phyloP scores from a whole-genome alignment of 2,329 filamentous ascomycete genomes.

The Juglanconis sp. region DNA sequence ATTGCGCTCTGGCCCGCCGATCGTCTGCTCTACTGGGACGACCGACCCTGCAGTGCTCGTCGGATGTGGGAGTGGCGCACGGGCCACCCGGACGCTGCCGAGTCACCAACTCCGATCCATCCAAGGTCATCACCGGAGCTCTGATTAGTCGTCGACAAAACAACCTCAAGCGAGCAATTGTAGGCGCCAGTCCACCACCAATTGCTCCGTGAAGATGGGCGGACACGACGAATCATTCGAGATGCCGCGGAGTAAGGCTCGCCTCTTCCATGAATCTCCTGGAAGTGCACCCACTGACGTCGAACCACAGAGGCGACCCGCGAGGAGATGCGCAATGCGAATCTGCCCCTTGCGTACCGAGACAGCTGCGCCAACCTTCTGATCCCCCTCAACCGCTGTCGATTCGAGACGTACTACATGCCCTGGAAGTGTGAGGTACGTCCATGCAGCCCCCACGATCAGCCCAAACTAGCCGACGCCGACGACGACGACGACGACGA shows the following conservation, averaged over 20 bases:
- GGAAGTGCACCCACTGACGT: neutral
- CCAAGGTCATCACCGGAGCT: neutral
- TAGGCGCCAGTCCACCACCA: slow-evolving; percentile 22
- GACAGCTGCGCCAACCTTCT: slow-evolving; percentile 94
- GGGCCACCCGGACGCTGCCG: too few species aligned
- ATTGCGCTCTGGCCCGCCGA: too few species aligned
- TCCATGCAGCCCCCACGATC: slow-evolving; percentile 11
- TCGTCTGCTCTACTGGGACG: too few species aligned
- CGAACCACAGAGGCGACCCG: slow-evolving; percentile 66
- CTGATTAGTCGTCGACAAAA: neutral
- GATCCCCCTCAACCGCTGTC: slow-evolving; percentile 94
- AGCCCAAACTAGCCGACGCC: neutral
- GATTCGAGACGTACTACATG: slow-evolving; percentile 85
- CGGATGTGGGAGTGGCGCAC: too few species aligned
- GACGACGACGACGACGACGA: neutral
- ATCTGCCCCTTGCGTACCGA: slow-evolving; percentile 83
- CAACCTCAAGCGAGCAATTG: slow-evolving; percentile 22
- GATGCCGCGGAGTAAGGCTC: slow-evolving; percentile 13
- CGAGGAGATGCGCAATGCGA: slow-evolving; percentile 91
- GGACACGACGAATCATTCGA: slow-evolving; percentile 16
- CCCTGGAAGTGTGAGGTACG: slow-evolving; percentile 97
- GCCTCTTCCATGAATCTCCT: neutral
- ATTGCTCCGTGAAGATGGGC: slow-evolving; percentile 23
- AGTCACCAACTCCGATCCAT: neutral
- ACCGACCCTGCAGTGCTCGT: too few species aligned